Evolutionary conservation across 352 stramenopile species (phyloP), one percentile per base, ranked within the genome.

Genomic region (Pseudoperonospora humuli): DNA sequence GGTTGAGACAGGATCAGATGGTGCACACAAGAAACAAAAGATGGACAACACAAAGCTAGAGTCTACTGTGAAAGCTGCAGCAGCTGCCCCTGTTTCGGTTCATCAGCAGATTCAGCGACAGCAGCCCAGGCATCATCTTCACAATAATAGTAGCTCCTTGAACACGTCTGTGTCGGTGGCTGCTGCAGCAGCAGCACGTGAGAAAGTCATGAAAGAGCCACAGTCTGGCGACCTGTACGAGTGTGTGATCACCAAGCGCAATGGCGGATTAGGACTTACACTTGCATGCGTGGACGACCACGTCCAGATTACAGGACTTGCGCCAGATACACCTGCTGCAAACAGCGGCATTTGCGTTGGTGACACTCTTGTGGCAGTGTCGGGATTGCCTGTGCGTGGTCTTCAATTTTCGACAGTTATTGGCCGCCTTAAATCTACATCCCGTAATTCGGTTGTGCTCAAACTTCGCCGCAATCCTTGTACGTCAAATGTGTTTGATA

Each of bases 361-460:
- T n/a, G 76, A 89, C 25, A 89, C 71, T 15, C 57, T 89, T 0
- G 76, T 88, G 2, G 76, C 76, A 0, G 76, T 88, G 1, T 88
- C 76, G 5, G 76, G 76, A 0, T 33, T 88, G 8, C 73, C 76
- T 0, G 76, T 88, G 28, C 73, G 74, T 43, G 76, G 75, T n/a
- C 67, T 88, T 3, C 76, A 88, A 45, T 88, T 88, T 45, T 85
- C 72, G n/a, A 88, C 73, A 2, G 75, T 88, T 15, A 88, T 88
- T 45, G 76, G 76, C 2, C 65, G 75, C 1, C 66, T 88, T 27
- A 88, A 88, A 44, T 88, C 76, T 26, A 85, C 71, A 26, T 84
- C 76, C 7, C 69, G 76, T 29, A 88, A 79, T 55, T 88, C 76
- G 11, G 76, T 88, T 37, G 74, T 88, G 52, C 68, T 88, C 28